phyloP scores from a whole-genome alignment of 306 rosid species.

The Rosa multiflora region DNA sequence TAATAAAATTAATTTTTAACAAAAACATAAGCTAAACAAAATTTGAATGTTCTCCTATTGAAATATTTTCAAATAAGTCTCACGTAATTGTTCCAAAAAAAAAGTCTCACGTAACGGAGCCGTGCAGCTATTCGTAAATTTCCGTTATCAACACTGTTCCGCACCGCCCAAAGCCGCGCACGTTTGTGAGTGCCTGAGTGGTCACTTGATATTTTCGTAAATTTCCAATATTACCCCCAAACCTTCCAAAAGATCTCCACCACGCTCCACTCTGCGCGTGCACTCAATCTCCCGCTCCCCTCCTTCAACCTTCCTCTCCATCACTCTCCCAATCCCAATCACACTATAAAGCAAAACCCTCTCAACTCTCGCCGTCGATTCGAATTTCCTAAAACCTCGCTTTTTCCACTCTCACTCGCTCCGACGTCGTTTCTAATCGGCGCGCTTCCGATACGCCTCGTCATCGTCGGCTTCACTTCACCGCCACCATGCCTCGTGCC shows the following conservation, averaged over 20 bases:
- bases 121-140: not conserved
- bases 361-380: not conserved
- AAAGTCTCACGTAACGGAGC: not conserved
- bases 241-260: not conserved
- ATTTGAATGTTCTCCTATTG: no score
- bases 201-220: not conserved
- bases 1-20: no score
- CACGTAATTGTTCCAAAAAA: no score
- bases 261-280: conserved; percentile 19
- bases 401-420: not conserved
- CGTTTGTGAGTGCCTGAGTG: not conserved
- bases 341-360: conserved; percentile 2
- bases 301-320: not conserved
- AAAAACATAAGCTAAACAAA: no score
- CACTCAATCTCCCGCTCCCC: not conserved
- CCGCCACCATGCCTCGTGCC: conserved; percentile 52
- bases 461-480: not conserved
- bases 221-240: not conserved
- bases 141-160: not conserved
- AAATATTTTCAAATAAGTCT: no score
- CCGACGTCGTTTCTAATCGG: conserved; percentile 3
- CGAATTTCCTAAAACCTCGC: not conserved
- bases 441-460: not conserved
- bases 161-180: conserved; percentile 3
- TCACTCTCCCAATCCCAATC: not conserved